These are phyloP conservation scores for Xylaria bambusicola DNA, from an alignment of 495 filamentous ascomycete genomes.

Conservation along the genomic window DNA sequence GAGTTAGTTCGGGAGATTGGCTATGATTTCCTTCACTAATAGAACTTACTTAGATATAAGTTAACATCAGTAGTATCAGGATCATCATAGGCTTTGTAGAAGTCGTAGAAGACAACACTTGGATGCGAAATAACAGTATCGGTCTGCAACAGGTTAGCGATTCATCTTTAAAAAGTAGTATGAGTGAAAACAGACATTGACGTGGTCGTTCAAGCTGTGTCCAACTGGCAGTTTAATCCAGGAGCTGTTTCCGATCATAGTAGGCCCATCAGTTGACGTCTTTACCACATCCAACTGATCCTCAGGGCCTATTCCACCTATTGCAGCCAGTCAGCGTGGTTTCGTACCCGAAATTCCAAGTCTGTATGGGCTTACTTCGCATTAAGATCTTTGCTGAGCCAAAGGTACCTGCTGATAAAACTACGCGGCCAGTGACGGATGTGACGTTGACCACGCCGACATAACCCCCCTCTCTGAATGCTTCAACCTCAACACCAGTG, in stretches of 20 bases:
- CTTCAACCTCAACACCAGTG: constrained; percentile 68
- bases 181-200: constrained; percentile 42
- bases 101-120: constrained; percentile 64
- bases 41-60: constrained; percentile 37
- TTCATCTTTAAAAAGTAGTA: background rate
- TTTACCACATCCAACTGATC: constrained; percentile 59
- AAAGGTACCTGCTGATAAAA: constrained; percentile 70
- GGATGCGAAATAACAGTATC: constrained; percentile 65
- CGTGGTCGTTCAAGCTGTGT: constrained; percentile 68
- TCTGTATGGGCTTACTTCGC: constrained; percentile 22
- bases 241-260: constrained; percentile 48
- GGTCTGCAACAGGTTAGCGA: constrained; percentile 41
- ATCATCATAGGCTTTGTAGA: constrained; percentile 58
- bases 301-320: constrained; percentile 60
- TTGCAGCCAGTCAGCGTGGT: constrained; percentile 43
- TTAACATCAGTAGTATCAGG: constrained; percentile 39
- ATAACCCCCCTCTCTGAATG: constrained; percentile 55
- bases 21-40: background rate
- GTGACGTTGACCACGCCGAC: constrained; percentile 62
- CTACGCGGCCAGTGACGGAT: constrained; percentile 61
- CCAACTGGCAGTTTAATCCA: constrained; percentile 75
- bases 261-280: constrained; percentile 50
- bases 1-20: background rate
- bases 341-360: background rate
- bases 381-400: constrained; percentile 69